phyloP scores from a whole-genome alignment of 495 filamentous ascomycete genomes.

The Talaromyces wortmannii region DNA sequence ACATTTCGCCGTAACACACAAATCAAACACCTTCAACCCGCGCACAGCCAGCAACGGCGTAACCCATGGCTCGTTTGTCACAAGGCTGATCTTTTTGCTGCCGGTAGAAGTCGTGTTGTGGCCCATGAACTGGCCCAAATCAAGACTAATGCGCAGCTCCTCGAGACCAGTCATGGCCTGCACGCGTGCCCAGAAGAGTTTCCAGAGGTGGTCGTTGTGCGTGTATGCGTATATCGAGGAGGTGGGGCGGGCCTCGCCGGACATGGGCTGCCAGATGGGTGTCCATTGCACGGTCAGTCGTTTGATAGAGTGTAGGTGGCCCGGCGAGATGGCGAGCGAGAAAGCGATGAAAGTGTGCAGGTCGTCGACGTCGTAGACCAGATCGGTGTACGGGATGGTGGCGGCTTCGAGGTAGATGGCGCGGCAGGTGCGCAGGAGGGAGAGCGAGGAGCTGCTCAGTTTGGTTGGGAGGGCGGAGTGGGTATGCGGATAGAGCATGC shows the following conservation, averaged over 20 bases:
- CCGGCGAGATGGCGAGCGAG: constrained; percentile 10
- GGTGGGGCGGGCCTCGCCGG: constrained; percentile 14
- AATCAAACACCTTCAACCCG: constrained; percentile 25
- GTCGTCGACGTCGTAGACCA: constrained; percentile 33
- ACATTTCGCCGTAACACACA: constrained; percentile 32
- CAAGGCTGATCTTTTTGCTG: constrained; percentile 17
- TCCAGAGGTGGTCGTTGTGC: constrained; percentile 32
- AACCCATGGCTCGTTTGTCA: constrained; percentile 23
- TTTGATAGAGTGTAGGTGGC: constrained; percentile 12
- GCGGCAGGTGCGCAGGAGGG: constrained; percentile 34
- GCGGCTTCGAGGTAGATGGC: constrained; percentile 34
- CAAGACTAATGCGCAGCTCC: constrained; percentile 21
- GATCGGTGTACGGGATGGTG: constrained; percentile 19
- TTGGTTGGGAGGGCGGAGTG: constrained; percentile 17
- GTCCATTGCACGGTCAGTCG: constrained; percentile 28
- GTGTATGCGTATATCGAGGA: constrained; percentile 33
- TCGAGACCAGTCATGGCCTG: constrained; percentile 13
- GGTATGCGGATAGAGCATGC: constrained; percentile 34
- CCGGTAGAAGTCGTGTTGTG: constrained; percentile 1
- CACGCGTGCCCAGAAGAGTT: constrained; percentile 24
- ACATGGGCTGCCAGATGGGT: constrained; percentile 30
- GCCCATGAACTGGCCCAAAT: constrained; percentile 26
- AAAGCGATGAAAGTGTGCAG: constrained; percentile 36
- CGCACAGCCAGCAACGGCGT: constrained; percentile 23
- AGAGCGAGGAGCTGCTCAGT: constrained; percentile 15